Conservation (phyloP, 2,329 filamentous ascomycete species). For the Bimuria novae-zelandiae region DNA sequence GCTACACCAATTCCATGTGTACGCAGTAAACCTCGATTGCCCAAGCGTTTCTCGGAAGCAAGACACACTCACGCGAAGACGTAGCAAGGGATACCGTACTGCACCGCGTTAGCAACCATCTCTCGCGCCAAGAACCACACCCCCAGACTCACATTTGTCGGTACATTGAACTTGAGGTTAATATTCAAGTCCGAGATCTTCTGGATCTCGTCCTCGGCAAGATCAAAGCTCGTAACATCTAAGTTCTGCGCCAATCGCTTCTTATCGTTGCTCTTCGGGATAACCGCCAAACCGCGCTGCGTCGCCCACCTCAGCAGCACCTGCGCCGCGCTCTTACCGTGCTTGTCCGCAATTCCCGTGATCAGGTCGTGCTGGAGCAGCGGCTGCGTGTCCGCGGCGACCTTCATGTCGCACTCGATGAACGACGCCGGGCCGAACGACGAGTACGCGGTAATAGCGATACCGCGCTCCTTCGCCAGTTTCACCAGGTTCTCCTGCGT, state of each 20-base stretch:
- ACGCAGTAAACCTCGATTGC: neutral
- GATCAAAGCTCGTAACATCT: constrained; percentile 37
- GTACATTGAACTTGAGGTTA: constrained; percentile 40
- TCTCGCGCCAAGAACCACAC: neutral
- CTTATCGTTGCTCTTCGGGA: constrained; percentile 43
- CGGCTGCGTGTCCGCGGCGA: constrained; percentile 36
- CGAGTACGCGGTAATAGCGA: constrained; percentile 44
- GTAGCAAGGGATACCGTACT: constrained; percentile 45
- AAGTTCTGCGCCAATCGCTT: constrained; percentile 40
- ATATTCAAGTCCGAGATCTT: constrained; percentile 38
- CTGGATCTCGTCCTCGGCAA: constrained; percentile 34
- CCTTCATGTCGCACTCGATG: constrained; percentile 42
- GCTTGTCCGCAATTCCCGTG: constrained; percentile 67
- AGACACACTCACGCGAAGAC: constrained; percentile 33
- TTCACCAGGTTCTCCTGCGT: constrained; percentile 41
- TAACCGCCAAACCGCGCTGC: constrained; percentile 59
- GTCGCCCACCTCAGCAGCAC: constrained; percentile 86
- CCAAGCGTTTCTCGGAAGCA: neutral
- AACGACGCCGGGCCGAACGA: constrained; percentile 54
- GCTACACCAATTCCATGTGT: constrained; percentile 4
- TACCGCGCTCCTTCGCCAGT: constrained; percentile 39
- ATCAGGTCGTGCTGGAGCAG: constrained; percentile 58
- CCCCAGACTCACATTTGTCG: constrained; percentile 39
- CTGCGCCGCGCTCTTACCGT: constrained; percentile 73
- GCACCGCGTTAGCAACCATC: constrained; percentile 18